Evolutionary conservation across 331 rosid genomes (phyloP).

Genomic region (Quercus tomentella): DNA sequence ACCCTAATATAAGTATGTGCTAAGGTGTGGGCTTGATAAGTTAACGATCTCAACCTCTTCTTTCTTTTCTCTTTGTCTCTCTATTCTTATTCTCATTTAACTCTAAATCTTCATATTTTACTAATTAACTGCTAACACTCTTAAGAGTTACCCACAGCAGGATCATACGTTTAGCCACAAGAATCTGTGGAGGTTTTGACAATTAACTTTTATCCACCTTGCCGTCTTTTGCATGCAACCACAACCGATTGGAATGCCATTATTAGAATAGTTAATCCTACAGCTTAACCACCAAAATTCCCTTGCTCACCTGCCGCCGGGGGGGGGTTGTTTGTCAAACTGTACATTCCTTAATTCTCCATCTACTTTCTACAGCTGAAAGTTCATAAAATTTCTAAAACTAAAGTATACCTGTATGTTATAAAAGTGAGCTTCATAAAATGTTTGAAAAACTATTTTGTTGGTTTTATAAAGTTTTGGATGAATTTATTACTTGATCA

Average conservation of each 20-base stretch:
- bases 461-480: too few species aligned
- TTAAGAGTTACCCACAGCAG: background rate
- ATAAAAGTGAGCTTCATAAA: too few species aligned
- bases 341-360: background rate
- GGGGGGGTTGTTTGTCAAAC: background rate
- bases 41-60: too few species aligned
- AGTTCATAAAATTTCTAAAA: background rate
- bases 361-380: background rate
- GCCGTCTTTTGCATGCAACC: background rate
- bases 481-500: too few species aligned
- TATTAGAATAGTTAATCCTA: background rate
- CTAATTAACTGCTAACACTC: background rate
- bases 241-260: background rate
- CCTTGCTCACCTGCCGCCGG: background rate
- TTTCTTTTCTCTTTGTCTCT: too few species aligned
- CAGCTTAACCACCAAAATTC: background rate
- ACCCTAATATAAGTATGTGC: too few species aligned
- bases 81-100: too few species aligned
- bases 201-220: background rate
- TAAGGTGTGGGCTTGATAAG: too few species aligned
- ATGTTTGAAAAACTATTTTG: too few species aligned
- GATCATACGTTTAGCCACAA: background rate
- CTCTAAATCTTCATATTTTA: too few species aligned
- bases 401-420: too few species aligned
- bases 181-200: background rate